Conservation (phyloP, 768 basidiomycete species). For the Boletus sp. region DNA sequence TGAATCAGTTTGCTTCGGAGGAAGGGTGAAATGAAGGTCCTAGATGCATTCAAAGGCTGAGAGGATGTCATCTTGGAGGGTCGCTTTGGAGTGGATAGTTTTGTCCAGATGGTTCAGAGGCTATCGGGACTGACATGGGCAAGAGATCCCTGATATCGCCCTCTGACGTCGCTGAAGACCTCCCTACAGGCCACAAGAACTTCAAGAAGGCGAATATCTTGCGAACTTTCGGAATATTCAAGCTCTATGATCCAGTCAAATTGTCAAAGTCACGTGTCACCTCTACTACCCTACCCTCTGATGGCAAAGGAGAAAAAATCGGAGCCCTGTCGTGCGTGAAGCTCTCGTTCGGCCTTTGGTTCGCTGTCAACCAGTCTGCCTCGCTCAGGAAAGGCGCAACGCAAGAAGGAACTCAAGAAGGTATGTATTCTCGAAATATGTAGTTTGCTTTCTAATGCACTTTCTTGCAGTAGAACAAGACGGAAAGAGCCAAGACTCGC, state of each 20-base stretch:
- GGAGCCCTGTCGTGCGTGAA: constrained; percentile 86
- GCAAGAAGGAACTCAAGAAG: constrained; percentile 96
- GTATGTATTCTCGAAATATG: constrained; percentile 32
- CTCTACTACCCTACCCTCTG: neutral
- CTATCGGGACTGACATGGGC: constrained; percentile 30
- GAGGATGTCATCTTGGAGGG: constrained; percentile 65
- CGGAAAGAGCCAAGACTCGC: constrained; percentile 72
- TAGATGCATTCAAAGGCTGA: constrained; percentile 77
- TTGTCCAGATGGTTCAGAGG: constrained; percentile 20
- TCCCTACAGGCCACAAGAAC: constrained; percentile 31
- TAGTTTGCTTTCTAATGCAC: constrained; percentile 7
- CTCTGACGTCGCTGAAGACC: constrained; percentile 10
- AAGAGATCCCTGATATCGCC: constrained; percentile 19
- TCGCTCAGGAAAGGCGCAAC: constrained; percentile 77
- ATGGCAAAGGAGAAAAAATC: constrained; percentile 86
- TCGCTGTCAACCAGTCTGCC: neutral
- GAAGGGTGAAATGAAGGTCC: constrained; percentile 91
- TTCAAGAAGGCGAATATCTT: neutral
- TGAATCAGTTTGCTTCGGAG: constrained; percentile 74
- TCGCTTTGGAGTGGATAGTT: constrained; percentile 57
- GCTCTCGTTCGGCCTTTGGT: neutral
- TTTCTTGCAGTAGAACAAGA: constrained; percentile 80
- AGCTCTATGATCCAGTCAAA: constrained; percentile 16
- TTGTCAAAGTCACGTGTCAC: constrained; percentile 35
- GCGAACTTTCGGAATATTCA: no score